These are phyloP conservation scores for Boletales sp. DNA, from an alignment of 768 basidiomycete genomes.

Conservation along the genomic window DNA sequence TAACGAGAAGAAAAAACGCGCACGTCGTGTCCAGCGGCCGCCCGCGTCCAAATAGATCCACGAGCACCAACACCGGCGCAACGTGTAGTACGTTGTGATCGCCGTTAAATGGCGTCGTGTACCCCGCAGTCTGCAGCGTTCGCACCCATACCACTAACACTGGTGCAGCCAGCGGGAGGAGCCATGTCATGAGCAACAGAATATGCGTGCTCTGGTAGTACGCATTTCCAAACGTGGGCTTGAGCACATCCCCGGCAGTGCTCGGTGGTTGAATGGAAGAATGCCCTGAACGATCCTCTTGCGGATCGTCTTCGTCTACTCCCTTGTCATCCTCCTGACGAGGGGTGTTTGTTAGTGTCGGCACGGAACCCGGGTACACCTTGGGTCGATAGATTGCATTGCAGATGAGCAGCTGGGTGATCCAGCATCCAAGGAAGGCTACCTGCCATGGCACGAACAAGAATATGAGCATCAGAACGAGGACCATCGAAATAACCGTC, in stretches of 20 bases:
- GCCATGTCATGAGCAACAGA: slow-evolving; percentile 73
- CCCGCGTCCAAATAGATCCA: slow-evolving; percentile 57
- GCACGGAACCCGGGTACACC: slow-evolving; percentile 18
- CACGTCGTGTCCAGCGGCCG: slow-evolving; percentile 41
- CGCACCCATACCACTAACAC: slow-evolving; percentile 88
- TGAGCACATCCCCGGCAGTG: neutral
- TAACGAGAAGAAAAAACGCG: slow-evolving; percentile 19
- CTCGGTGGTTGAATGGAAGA: neutral
- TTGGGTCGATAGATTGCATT: slow-evolving; percentile 27
- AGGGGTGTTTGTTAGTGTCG: slow-evolving; percentile 26
- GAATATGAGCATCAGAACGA: slow-evolving; percentile 65
- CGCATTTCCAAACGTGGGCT: slow-evolving; percentile 22
- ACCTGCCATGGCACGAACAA: slow-evolving; percentile 90
- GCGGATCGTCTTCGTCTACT: slow-evolving; percentile 13
- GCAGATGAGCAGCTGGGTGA: slow-evolving; percentile 73
- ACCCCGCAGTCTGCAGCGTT: slow-evolving; percentile 76
- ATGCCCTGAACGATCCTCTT: neutral
- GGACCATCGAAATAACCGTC: slow-evolving; percentile 53
- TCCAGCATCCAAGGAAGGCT: slow-evolving; percentile 79
- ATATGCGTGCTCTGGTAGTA: slow-evolving; percentile 56
- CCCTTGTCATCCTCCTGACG: neutral
- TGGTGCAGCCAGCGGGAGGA: slow-evolving; percentile 73
- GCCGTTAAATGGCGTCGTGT: slow-evolving; percentile 74
- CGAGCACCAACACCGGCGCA: slow-evolving; percentile 59
- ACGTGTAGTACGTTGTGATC: slow-evolving; percentile 73